Conservation (phyloP, 768 basidiomycete genomes). For the Royoungia palumana region DNA sequence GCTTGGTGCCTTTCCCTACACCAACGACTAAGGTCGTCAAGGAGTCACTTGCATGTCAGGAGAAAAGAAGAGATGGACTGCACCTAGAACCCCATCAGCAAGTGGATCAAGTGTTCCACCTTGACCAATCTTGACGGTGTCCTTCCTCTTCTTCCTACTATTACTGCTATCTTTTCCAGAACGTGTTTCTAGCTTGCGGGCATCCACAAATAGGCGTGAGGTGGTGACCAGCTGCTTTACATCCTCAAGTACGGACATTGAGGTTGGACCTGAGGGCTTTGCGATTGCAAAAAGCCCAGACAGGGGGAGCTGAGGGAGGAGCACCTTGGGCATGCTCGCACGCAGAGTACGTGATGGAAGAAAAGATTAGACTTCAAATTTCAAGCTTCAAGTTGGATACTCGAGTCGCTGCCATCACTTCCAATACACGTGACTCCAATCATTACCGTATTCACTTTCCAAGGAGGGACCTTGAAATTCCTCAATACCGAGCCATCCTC, state of each 20-base stretch:
- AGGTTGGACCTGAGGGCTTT: conserved; percentile 91
- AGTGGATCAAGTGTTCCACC: conserved; percentile 96
- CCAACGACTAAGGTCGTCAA: conserved; percentile 64
- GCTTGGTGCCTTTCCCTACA: conserved; percentile 87
- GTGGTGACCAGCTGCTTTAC: conserved; percentile 75
- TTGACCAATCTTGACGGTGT: conserved; percentile 79
- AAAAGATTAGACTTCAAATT: too few species aligned
- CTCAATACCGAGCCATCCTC: too few species aligned
- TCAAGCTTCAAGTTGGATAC: too few species aligned
- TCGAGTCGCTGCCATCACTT: too few species aligned
- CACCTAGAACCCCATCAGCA: conserved; percentile 92
- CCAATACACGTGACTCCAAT: too few species aligned
- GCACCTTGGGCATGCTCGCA: conserved; percentile 61
- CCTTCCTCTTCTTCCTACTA: conserved; percentile 38
- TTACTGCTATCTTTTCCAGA: conserved; percentile 42
- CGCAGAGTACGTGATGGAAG: too few species aligned
- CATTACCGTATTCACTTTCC: too few species aligned
- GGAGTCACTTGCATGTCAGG: conserved; percentile 4
- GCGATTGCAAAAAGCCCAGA: conserved; percentile 83
- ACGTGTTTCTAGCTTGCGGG: conserved; percentile 49
- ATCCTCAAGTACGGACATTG: conserved; percentile 86
- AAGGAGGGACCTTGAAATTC: too few species aligned
- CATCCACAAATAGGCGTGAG: conserved; percentile 76
- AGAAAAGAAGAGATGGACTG: conserved; percentile 15
- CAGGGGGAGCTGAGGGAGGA: conserved; percentile 53